phyloP scores from a whole-genome alignment of 805 yeast species.

The Clavispora carvajalis region DNA sequence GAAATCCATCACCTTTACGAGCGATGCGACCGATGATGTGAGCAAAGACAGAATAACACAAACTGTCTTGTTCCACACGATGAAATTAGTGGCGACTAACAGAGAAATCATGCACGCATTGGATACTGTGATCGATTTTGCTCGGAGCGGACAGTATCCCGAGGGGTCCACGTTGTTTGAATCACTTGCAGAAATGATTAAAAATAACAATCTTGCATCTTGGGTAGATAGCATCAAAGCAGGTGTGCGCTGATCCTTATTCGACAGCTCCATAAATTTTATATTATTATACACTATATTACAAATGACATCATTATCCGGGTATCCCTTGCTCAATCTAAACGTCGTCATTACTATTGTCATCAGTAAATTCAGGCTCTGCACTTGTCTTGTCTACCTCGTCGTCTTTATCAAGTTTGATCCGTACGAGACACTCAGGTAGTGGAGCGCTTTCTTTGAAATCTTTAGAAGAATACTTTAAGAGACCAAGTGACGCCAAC shows the following conservation, averaged over 20 bases:
- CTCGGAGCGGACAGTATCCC: not conserved
- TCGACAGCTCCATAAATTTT: constrained; percentile 2
- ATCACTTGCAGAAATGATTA: constrained; percentile 13
- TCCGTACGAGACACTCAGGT: constrained; percentile 64
- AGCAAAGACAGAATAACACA: constrained; percentile 34
- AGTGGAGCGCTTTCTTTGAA: constrained; percentile 42
- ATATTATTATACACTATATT: not conserved
- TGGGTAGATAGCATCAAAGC: constrained; percentile 19
- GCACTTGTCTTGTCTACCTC: constrained; percentile 4
- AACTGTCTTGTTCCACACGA: constrained; percentile 43
- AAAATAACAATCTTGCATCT: constrained; percentile 15
- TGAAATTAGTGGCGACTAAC: constrained; percentile 12
- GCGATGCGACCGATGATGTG: constrained; percentile 38
- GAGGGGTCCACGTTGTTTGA: constrained; percentile 2
- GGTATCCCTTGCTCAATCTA: not conserved
- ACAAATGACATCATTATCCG: not conserved
- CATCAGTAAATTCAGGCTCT: not conserved
- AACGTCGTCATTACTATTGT: not conserved
- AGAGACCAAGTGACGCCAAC: constrained; percentile 51
- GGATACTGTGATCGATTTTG: constrained; percentile 8
- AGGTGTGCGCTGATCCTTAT: constrained; percentile 2
- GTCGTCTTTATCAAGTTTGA: constrained; percentile 43
- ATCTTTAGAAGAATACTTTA: constrained; percentile 39
- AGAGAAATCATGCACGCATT: constrained; percentile 10
- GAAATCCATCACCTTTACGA: constrained; percentile 31